Evolutionary conservation across 768 basidiomycete genomes (phyloP).

Genomic region (Flagelloscypha sp.): DNA sequence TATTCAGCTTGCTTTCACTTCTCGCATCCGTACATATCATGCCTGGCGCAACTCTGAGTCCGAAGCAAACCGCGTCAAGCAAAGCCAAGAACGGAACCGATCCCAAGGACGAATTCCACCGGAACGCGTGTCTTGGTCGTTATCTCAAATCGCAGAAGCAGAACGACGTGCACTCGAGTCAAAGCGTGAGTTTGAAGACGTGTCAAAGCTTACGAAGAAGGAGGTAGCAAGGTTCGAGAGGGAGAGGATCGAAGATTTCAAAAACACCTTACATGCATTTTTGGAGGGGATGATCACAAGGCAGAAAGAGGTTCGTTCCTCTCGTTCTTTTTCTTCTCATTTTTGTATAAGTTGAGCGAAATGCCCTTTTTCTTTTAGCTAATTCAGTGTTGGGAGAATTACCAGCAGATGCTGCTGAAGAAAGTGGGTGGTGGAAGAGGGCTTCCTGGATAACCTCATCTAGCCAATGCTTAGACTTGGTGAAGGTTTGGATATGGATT

Average conservation of each 20-base stretch:
- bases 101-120: conserved; percentile 64
- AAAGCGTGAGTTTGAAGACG: conserved; percentile 83
- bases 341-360: conserved; percentile 3
- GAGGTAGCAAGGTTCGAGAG: conserved; percentile 90
- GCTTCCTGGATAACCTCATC: no score
- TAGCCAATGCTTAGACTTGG: no score
- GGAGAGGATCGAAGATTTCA: conserved; percentile 92
- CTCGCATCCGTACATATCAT: conserved; percentile 77
- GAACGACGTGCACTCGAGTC: conserved; percentile 79
- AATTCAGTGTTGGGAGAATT: conserved; percentile 72
- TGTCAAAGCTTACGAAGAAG: conserved; percentile 78
- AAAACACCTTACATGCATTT: conserved; percentile 71
- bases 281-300: conserved; percentile 79
- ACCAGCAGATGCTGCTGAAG: conserved; percentile 65
- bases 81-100: conserved; percentile 74
- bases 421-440: conserved; percentile 22
- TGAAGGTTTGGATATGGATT: no score
- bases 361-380: conserved; percentile 34
- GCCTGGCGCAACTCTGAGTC: conserved; percentile 75
- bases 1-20: conserved; percentile 73
- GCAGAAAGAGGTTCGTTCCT: conserved; percentile 63
- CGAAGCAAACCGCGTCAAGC: conserved; percentile 63
- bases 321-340: neutral
- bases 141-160: conserved; percentile 76
- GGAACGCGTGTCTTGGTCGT: conserved; percentile 65